phyloP scores from a whole-genome alignment of 495 filamentous ascomycete species.

The Talaromyces trachyspermus region DNA sequence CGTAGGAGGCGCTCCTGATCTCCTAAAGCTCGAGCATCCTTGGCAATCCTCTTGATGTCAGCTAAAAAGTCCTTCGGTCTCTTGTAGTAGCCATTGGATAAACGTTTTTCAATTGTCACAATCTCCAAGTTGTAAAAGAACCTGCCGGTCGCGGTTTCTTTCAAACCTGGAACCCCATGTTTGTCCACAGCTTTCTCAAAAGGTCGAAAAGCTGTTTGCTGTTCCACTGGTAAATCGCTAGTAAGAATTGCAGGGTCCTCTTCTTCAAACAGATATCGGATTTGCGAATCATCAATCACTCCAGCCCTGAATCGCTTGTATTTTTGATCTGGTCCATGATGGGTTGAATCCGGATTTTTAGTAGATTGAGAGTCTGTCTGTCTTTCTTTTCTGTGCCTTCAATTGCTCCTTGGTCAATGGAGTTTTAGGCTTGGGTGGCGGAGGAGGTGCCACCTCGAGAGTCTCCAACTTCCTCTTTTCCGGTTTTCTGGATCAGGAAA shows the following conservation, averaged over 20 bases:
- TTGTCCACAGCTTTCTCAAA: constrained; percentile 69
- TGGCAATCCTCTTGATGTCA: constrained; percentile 74
- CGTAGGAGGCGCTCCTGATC: constrained; percentile 74
- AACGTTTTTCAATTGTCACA: constrained; percentile 85
- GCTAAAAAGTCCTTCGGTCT: constrained; percentile 77
- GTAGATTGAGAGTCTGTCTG: constrained; percentile 65
- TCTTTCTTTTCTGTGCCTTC: constrained; percentile 74
- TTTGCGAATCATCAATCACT: constrained; percentile 62
- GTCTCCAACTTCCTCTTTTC: constrained; percentile 75
- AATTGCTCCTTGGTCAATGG: constrained; percentile 63
- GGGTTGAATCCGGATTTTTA: constrained; percentile 82
- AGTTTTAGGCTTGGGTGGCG: constrained; percentile 50
- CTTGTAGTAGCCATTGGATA: constrained; percentile 93
- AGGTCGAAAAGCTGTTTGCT: constrained; percentile 53
- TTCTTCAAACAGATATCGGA: constrained; percentile 76
- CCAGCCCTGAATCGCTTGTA: constrained; percentile 79
- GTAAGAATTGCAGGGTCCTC: constrained; percentile 71
- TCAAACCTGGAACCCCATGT: constrained; percentile 63
- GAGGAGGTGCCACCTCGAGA: constrained; percentile 66
- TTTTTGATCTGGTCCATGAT: constrained; percentile 93
- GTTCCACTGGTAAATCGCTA: constrained; percentile 60
- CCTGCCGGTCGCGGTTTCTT: constrained; percentile 62
- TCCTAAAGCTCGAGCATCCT: constrained; percentile 68
- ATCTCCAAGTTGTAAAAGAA: constrained; percentile 93
- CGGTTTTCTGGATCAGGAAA: constrained; percentile 82